Evolutionary conservation across 208 protist genomes (phyloP), one percentile per base, ranked within the genome.

Genomic region (Leptomonas seymouri): DNA sequence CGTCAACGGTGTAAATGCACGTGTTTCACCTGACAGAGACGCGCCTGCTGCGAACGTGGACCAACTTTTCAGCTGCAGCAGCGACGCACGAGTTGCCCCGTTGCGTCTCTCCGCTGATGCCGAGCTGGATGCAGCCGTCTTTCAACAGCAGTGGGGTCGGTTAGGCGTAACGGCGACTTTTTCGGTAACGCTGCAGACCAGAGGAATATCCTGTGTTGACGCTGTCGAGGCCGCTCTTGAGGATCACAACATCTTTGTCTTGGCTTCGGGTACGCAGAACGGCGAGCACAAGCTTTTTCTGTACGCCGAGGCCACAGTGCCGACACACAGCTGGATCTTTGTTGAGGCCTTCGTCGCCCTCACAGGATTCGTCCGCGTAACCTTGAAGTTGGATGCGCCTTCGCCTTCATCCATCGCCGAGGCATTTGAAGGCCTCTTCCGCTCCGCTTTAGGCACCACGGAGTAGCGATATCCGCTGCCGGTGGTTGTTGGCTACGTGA

Each of bases 181-280:
- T 28, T 70, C 61, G 15, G 28, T 80, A 15, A 36, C 77, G 34
- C n/a, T 84, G 46, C 51, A 65, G 25, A 48, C 61, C 36, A 56
- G 45, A 15, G 44, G 28, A 3, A 25, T 75, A n/a, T 36, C 50
- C 14, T 36, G 34, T 20, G 68, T 23, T 44, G 83, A 82, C 8
- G 67, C 49, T 3, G 58, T 87, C 25, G 81, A 86, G 68, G 67
- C 77, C 16, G 57, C 44, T 8, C 62, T 90, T 53, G 82, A 88
- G 39, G 53, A 67, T 15, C 65, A 67, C 46, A 58, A 67, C 31
- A 71, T 93, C 20, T 81, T 87, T 56, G 82, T 80, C n/a, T 71
- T 90, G 21, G 82, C 84, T 21, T 88, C 82, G 15, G 87, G 82
- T 15, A 27, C n/a, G 15, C 76, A 89, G 50, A 71, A 71, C 28